Percentiles rank a stretch among this genome's conserved stretches.
phyloP scores from a whole-genome alignment of 1,139 yeast genomes.

The Wickerhamiella pararugosa region DNA sequence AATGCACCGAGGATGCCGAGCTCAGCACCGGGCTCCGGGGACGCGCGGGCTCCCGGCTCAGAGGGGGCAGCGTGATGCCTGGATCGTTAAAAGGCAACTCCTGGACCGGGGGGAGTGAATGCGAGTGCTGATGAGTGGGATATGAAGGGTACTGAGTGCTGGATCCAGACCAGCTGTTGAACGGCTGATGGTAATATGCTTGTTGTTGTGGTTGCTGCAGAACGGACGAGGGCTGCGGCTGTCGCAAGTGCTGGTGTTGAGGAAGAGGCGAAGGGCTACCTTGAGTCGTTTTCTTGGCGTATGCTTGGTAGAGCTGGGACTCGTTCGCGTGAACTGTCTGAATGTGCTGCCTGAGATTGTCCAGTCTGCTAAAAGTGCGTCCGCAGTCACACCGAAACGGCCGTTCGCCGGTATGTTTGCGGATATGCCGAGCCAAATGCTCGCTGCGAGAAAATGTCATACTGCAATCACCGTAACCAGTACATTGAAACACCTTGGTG shows the following conservation, averaged over 20 bases:
- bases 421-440: constrained; percentile 80
- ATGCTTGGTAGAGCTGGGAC: constrained; percentile 28
- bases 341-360: constrained; percentile 80
- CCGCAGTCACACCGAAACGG: constrained; percentile 85
- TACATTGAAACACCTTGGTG: constrained; percentile 56
- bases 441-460: constrained; percentile 86
- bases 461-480: constrained; percentile 73
- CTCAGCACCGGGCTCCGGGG: constrained; percentile 5
- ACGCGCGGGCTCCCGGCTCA: background rate
- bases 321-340: constrained; percentile 86
- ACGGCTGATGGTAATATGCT: background rate
- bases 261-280: constrained; percentile 15
- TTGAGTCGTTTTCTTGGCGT: constrained; percentile 19
- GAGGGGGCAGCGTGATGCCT: constrained; percentile 1
- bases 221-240: constrained; percentile 1
- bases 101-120: constrained; percentile 3
- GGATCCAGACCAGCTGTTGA: background rate
- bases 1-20: constrained; percentile 6
- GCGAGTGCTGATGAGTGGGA: background rate
- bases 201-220: background rate
- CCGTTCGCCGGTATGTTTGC: constrained; percentile 91
- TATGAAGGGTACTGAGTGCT: background rate
- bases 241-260: constrained; percentile 5
- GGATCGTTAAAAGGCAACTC: constrained; percentile 2
- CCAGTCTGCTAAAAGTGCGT: constrained; percentile 68